Evolutionary conservation across 2,329 filamentous ascomycete genomes (phyloP), one percentile per base, ranked within the genome.

Genomic region (Neobulgaria alba): DNA sequence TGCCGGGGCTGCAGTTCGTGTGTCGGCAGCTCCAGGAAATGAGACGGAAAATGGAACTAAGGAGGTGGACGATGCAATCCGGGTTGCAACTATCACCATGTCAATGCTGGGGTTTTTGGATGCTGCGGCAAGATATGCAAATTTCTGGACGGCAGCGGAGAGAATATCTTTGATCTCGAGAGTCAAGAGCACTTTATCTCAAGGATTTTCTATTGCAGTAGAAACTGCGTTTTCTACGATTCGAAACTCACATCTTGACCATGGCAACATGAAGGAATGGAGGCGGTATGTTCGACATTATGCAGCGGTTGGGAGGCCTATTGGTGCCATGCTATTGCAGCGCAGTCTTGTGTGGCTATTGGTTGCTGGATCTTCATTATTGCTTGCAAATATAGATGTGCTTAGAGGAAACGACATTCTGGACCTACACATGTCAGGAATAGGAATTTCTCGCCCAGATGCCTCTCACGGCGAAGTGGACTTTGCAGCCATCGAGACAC

Each of bases 221-320:
- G 92, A 96, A 64, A 87, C 86, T 0, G 85, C 88, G 7, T 82
- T 95, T 43, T 95, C 90, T 7, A 88, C 85, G 7, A 84, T 96
- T 49, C 82, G 90, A 41, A 94, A 93, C 62, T 75, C 82, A 2
- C 79, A 77, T 50, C 73, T 73, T 19, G 67, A 77, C 17, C 79
- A 85, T 47, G 71, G 73, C 35, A 66, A 74, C 19, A 68, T 85
- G 15, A 83, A 79, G 55, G 85, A 95, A 50, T 98, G 92, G 92
- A 93, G 85, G 64, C 79, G 82, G 49, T 87, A 86, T 62, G 67
- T 86, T 42, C 84, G 82, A 33, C 84, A 89, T 46, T 98, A 96
- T 64, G 79, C 85, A 19, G 75, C 79, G 12, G 73, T 77, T 43
- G 85, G 85, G 8, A 77, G 86, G 15, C 90, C 93, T 0, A 66